A percentile compares a stretch with the other conserved stretches of the same genome.
Conservation (phyloP, 139 green algal genomes). For the Bryopsis sp. region DNA sequence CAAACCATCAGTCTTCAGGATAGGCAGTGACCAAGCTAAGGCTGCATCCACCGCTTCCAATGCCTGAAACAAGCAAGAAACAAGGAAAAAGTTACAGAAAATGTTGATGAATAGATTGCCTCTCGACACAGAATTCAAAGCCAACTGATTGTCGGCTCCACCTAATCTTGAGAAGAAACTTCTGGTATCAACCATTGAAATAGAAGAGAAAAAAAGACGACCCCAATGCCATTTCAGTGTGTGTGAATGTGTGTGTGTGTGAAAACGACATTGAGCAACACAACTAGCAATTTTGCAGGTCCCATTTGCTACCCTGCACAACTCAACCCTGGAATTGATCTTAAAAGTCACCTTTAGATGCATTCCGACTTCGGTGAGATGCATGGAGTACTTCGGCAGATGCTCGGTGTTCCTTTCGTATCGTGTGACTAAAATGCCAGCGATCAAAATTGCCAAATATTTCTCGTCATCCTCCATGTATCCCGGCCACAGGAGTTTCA, state of each 20-base stretch:
- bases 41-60: conserved; percentile 15
- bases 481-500: conserved; percentile 15
- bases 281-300: not conserved
- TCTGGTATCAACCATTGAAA: no score
- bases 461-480: conserved; percentile 13
- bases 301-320: not conserved
- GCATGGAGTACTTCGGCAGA: conserved; percentile 10
- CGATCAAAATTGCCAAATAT: conserved; percentile 6
- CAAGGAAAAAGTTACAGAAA: no score
- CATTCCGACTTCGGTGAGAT: conserved; percentile 15
- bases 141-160: no score
- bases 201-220: no score
- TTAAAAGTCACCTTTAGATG: conserved; percentile 15
- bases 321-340: no score
- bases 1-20: conserved; percentile 7
- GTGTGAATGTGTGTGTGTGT: no score
- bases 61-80: not conserved
- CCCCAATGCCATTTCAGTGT: no score
- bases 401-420: not conserved
- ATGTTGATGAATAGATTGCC: no score
- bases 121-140: no score
- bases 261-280: no score
- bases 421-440: conserved; percentile 2
- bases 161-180: no score
- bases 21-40: conserved; percentile 7